These are phyloP conservation scores for Dothistroma septosporum DNA, from an alignment of 2,329 filamentous ascomycete species.

Conservation along the genomic window DNA sequence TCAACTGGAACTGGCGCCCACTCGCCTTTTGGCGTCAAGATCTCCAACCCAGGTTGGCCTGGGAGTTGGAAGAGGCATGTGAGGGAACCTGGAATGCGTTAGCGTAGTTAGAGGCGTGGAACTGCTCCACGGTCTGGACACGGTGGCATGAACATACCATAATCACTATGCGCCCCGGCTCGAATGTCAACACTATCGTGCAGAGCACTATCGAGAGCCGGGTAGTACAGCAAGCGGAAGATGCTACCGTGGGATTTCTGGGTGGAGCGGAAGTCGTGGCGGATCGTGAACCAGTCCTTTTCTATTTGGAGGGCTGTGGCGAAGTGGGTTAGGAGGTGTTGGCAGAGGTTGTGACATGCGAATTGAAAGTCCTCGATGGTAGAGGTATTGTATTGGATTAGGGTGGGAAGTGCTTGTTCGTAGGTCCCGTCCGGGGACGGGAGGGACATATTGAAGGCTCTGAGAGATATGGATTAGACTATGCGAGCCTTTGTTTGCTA, in stretches of 20 bases:
- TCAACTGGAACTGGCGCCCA: slow-evolving; percentile 46
- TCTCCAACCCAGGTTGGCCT: slow-evolving; percentile 81
- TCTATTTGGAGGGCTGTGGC: slow-evolving; percentile 64
- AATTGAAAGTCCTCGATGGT: slow-evolving; percentile 64
- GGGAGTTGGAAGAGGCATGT: slow-evolving; percentile 77
- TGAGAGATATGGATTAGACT: too few relatives aligned
- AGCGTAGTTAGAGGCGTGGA: neutral
- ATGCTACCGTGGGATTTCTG: slow-evolving; percentile 50
- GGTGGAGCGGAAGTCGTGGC: slow-evolving; percentile 51
- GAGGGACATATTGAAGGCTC: slow-evolving; percentile 87
- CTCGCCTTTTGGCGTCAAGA: slow-evolving; percentile 54
- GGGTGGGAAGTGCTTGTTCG: slow-evolving; percentile 70
- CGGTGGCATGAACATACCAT: slow-evolving; percentile 44
- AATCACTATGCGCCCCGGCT: slow-evolving; percentile 89
- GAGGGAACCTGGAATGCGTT: slow-evolving; percentile 39
- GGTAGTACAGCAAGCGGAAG: slow-evolving; percentile 52
- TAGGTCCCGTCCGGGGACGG: slow-evolving; percentile 61
- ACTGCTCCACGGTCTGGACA: neutral
- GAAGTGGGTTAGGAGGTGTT: slow-evolving; percentile 69
- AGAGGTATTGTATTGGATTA: slow-evolving; percentile 56
- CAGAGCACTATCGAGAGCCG: slow-evolving; percentile 7
- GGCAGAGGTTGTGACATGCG: slow-evolving; percentile 69
- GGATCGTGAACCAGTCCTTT: slow-evolving; percentile 55
- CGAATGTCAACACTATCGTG: slow-evolving; percentile 59
- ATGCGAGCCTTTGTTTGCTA: too few relatives aligned